A percentile compares a stretch with the other conserved stretches of the same genome.
phyloP scores from a whole-genome alignment of 495 filamentous ascomycete genomes.

The Recurvomyces mirabilis region DNA sequence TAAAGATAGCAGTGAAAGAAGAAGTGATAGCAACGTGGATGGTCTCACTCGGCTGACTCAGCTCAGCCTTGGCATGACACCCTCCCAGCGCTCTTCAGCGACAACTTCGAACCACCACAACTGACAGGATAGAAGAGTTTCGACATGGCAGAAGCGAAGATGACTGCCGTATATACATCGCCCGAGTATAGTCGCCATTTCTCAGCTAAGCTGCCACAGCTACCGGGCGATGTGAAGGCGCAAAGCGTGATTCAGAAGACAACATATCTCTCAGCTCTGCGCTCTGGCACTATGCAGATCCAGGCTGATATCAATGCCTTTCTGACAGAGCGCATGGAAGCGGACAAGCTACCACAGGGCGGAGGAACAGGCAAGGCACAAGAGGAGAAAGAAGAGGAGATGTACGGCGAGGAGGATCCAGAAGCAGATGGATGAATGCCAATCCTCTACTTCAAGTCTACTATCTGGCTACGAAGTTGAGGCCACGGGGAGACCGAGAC shows the following conservation, averaged over 20 bases:
- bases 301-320: constrained; percentile 73
- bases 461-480: neutral
- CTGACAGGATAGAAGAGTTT: too few relatives aligned
- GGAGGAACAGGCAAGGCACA: constrained; percentile 33
- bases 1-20: too few relatives aligned
- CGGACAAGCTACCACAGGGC: constrained; percentile 51
- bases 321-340: constrained; percentile 79
- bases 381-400: constrained; percentile 65
- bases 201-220: constrained; percentile 31
- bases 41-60: too few relatives aligned
- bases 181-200: too few relatives aligned
- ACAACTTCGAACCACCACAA: too few relatives aligned
- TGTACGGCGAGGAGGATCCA: constrained; percentile 70
- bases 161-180: too few relatives aligned
- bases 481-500: neutral
- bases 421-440: constrained; percentile 26
- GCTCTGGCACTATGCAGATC: constrained; percentile 44
- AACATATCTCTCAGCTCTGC: constrained; percentile 55
- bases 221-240: constrained; percentile 31
- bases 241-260: constrained; percentile 49
- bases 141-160: too few relatives aligned
- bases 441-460: neutral
- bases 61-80: too few relatives aligned
- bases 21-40: too few relatives aligned
- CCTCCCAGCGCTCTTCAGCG: too few relatives aligned